These are phyloP conservation scores for Yamadazyma kitorensis DNA, from an alignment of 805 yeast species.

Conservation along the genomic window DNA sequence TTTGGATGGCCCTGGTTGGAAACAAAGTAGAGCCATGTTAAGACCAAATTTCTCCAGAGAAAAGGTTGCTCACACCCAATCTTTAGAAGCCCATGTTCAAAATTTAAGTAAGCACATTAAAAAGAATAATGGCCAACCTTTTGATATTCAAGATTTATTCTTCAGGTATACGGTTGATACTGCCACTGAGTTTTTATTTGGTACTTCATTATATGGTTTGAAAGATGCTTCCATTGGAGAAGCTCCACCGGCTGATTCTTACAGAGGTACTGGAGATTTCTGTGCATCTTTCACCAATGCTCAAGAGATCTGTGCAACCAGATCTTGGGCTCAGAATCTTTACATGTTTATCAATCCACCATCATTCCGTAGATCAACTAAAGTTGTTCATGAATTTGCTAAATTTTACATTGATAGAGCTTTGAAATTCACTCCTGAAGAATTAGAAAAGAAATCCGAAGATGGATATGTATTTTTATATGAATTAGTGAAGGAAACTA, in stretches of 20 bases:
- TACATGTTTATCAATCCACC: slow-evolving; percentile 22
- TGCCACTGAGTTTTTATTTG: slow-evolving; percentile 38
- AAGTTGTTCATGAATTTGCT: slow-evolving; percentile 31
- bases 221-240: slow-evolving; percentile 26
- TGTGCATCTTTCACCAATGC: slow-evolving; percentile 31
- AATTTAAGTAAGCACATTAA: slow-evolving; percentile 21
- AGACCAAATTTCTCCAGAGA: slow-evolving; percentile 36
- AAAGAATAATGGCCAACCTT: slow-evolving; percentile 19
- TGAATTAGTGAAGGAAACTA: slow-evolving; percentile 39
- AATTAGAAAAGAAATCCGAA: slow-evolving; percentile 24
- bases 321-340: slow-evolving; percentile 28
- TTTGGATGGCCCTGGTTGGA: slow-evolving; percentile 35
- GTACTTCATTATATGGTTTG: slow-evolving; percentile 29
- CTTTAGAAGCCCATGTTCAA: slow-evolving; percentile 27
- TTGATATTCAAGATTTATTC: slow-evolving; percentile 31
- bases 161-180: slow-evolving; percentile 34
- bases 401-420: slow-evolving; percentile 30
- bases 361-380: slow-evolving; percentile 29
- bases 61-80: slow-evolving; percentile 28
- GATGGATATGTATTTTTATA: slow-evolving; percentile 38
- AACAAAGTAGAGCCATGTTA: slow-evolving; percentile 31
- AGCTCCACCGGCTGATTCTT: slow-evolving; percentile 21
- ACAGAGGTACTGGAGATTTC: slow-evolving; percentile 12
- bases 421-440: slow-evolving; percentile 23
- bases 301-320: slow-evolving; percentile 30